phyloP scores from a whole-genome alignment of 768 basidiomycete species.

The Podaxis carcinomalis region DNA sequence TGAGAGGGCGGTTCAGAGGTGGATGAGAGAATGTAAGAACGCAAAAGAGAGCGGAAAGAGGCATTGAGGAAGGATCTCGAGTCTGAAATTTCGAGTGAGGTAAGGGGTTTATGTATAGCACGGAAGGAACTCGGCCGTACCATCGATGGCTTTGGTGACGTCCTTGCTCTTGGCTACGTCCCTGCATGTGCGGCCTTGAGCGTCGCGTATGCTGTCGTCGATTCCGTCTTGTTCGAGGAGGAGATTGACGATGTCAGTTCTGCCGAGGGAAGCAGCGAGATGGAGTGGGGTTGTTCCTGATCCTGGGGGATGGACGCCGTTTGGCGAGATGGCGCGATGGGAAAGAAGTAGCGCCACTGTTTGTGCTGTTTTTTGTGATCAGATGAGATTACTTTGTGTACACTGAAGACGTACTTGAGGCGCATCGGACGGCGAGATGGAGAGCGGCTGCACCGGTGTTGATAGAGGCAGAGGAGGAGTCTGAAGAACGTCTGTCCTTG shows the following conservation, averaged over 20 bases:
- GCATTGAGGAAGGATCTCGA: conserved; percentile 75
- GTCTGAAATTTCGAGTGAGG: conserved; percentile 36
- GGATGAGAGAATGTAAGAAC: conserved; percentile 68
- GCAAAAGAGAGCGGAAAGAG: conserved; percentile 68
- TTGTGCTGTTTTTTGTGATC: conserved; percentile 36
- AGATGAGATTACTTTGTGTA: neutral
- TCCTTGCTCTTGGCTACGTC: conserved; percentile 76
- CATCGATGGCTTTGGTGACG: conserved; percentile 59
- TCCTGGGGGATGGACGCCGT: conserved; percentile 67
- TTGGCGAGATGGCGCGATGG: conserved; percentile 75
- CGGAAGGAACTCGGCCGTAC: conserved; percentile 30
- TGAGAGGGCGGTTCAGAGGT: conserved; percentile 31
- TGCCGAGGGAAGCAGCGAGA: conserved; percentile 63
- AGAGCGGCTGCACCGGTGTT: conserved; percentile 73
- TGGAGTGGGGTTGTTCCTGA: conserved; percentile 74
- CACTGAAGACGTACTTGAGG: conserved; percentile 34
- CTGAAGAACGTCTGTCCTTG: conserved; percentile 55
- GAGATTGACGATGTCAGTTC: conserved; percentile 67
- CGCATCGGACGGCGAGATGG: conserved; percentile 82
- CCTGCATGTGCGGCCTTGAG: conserved; percentile 57
- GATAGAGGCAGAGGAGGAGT: conserved; percentile 29
- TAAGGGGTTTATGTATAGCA: neutral
- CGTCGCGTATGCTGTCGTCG: conserved; percentile 73
- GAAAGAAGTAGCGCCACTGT: conserved; percentile 67
- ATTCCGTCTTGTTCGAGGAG: conserved; percentile 77